phyloP scores from a whole-genome alignment of 768 basidiomycete genomes.

The Hypsizygus marmoreus region DNA sequence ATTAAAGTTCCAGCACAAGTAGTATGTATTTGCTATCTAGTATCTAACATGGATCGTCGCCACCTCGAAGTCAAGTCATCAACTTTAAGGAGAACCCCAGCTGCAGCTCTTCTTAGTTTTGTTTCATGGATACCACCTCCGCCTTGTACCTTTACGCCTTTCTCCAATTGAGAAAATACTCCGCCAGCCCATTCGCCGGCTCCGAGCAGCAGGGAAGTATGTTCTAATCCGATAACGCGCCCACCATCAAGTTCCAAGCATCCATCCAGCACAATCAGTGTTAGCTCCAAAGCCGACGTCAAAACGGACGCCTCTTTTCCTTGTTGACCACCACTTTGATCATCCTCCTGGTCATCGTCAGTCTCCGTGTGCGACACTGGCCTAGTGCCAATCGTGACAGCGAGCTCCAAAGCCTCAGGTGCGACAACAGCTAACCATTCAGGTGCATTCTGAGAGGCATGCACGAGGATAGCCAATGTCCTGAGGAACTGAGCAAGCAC shows the following conservation, averaged over 20 bases:
- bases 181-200: constrained; percentile 79
- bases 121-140: constrained; percentile 67
- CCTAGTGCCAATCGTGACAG: constrained; percentile 73
- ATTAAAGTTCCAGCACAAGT: background rate
- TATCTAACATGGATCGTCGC: constrained; percentile 63
- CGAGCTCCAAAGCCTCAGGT: constrained; percentile 82
- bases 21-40: constrained; percentile 18
- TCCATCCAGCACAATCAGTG: constrained; percentile 74
- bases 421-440: constrained; percentile 82
- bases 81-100: constrained; percentile 80
- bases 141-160: constrained; percentile 60
- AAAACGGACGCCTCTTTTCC: constrained; percentile 74
- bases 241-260: constrained; percentile 79
- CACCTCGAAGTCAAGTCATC: constrained; percentile 71
- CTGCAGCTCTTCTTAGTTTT: constrained; percentile 67
- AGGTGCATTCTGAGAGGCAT: constrained; percentile 78
- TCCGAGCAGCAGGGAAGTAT: constrained; percentile 68
- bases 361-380: constrained; percentile 50
- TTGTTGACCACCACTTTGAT: constrained; percentile 27
- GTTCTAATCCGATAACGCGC: constrained; percentile 70
- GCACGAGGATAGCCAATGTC: constrained; percentile 77
- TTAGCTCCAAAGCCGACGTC: constrained; percentile 74
- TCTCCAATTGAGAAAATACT: constrained; percentile 66
- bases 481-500: constrained; percentile 75
- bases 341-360: constrained; percentile 36